Evolutionary conservation across 352 stramenopile genomes (phyloP).

Genomic region (Phytophthora sansomeana): DNA sequence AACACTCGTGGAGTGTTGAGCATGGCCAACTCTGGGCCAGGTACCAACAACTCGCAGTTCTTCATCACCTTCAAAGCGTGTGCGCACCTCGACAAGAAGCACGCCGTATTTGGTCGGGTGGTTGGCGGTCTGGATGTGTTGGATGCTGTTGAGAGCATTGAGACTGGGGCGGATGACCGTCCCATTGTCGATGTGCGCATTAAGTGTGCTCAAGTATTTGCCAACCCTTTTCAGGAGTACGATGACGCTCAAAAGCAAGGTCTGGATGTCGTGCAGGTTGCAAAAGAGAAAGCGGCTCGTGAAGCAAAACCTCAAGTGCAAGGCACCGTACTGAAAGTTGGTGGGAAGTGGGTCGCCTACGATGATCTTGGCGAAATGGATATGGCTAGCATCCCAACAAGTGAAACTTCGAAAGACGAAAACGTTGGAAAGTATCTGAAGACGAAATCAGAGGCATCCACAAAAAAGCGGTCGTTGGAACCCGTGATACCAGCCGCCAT

Average conservation of each 20-base stretch:
- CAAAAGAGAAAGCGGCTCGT: slow-evolving; percentile 57
- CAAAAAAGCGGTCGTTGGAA: slow-evolving; percentile 41
- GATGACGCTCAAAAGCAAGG: slow-evolving; percentile 67
- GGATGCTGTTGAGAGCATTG: slow-evolving; percentile 78
- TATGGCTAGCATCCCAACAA: slow-evolving; percentile 55
- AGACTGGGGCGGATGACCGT: slow-evolving; percentile 81
- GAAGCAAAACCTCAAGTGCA: slow-evolving; percentile 60
- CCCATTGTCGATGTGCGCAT: slow-evolving; percentile 89
- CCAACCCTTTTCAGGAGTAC: slow-evolving; percentile 92
- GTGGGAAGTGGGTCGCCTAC: slow-evolving; percentile 82
- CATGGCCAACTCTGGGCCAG: slow-evolving; percentile 97
- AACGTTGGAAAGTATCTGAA: slow-evolving; percentile 82
- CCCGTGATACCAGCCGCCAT: slow-evolving; percentile 55
- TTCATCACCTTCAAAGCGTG: slow-evolving; percentile 98
- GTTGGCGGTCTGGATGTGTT: slow-evolving; percentile 92
- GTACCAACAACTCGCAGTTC: slow-evolving; percentile 98
- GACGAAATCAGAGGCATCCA: slow-evolving; percentile 14
- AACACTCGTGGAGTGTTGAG: slow-evolving; percentile 91
- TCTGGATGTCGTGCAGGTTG: slow-evolving; percentile 61
- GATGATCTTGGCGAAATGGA: slow-evolving; percentile 69
- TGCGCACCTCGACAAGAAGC: slow-evolving; percentile 98
- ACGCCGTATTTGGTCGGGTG: slow-evolving; percentile 97
- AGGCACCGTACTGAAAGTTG: slow-evolving; percentile 84
- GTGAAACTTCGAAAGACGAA: slow-evolving; percentile 51
- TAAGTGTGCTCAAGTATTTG: slow-evolving; percentile 78